A percentile compares a stretch with the other conserved stretches of the same genome.
phyloP scores from a whole-genome alignment of 1,139 yeast species.

The Hansenula lynferdii region DNA sequence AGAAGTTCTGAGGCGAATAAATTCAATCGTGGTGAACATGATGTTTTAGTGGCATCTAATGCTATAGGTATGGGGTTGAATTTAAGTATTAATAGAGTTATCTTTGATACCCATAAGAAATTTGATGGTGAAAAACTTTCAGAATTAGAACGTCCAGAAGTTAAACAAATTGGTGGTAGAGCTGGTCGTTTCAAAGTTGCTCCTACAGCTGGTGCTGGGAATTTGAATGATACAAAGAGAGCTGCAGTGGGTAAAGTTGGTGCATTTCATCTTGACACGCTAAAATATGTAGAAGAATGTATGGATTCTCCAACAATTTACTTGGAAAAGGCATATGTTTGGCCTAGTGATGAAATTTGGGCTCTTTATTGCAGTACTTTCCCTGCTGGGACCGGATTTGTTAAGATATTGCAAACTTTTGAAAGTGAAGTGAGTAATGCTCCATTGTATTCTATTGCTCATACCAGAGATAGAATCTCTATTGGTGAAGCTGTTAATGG shows the following conservation, averaged over 20 bases:
- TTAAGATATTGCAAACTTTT: slow-evolving; percentile 43
- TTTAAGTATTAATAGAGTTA: slow-evolving; percentile 71
- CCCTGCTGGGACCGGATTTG: slow-evolving; percentile 41
- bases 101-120: slow-evolving; percentile 65
- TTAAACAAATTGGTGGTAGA: slow-evolving; percentile 93
- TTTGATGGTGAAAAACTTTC: slow-evolving; percentile 59
- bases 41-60: slow-evolving; percentile 87
- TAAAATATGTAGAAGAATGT: slow-evolving; percentile 37
- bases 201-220: slow-evolving; percentile 21
- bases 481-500: slow-evolving; percentile 42
- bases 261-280: slow-evolving; percentile 41
- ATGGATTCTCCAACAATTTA: slow-evolving; percentile 43
- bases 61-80: slow-evolving; percentile 98
- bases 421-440: slow-evolving; percentile 34
- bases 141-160: slow-evolving; percentile 54
- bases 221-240: background rate
- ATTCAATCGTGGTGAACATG: slow-evolving; percentile 73
- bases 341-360: slow-evolving; percentile 69
- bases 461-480: slow-evolving; percentile 38
- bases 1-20: slow-evolving; percentile 77
- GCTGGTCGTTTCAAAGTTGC: slow-evolving; percentile 73
- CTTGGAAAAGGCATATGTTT: slow-evolving; percentile 51
- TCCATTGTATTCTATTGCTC: slow-evolving; percentile 34
- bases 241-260: slow-evolving; percentile 53
- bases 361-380: slow-evolving; percentile 49